A percentile compares a stretch with the other conserved stretches of the same genome.
These are phyloP conservation scores for Cladosporium sp. DNA, from an alignment of 2,329 filamentous ascomycete species.

Conservation along the genomic window DNA sequence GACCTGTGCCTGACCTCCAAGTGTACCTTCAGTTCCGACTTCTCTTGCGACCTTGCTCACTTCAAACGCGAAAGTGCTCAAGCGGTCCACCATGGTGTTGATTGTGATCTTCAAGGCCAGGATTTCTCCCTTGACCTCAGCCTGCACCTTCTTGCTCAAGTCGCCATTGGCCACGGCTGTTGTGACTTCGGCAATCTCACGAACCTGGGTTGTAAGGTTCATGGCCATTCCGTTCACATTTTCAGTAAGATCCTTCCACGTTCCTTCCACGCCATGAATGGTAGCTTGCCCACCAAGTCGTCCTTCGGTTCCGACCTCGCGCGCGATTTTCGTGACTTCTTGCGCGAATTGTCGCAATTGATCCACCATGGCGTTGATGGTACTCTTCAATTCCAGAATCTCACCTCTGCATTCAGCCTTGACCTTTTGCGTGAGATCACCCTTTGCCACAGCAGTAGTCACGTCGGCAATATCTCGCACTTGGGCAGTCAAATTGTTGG, in stretches of 20 bases:
- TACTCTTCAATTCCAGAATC: constrained; percentile 53
- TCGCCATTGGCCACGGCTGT: constrained; percentile 55
- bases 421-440: constrained; percentile 54
- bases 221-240: constrained; percentile 57
- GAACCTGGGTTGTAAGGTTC: constrained; percentile 52
- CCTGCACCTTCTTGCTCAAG: constrained; percentile 54
- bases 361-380: constrained; percentile 56
- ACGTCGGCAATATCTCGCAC: constrained; percentile 56
- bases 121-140: constrained; percentile 54
- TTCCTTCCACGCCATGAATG: constrained; percentile 54
- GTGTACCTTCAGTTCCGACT: constrained; percentile 63
- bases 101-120: constrained; percentile 78
- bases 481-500: constrained; percentile 54
- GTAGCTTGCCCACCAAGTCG: constrained; percentile 53
- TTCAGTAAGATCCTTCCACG: constrained; percentile 56
- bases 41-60: constrained; percentile 66
- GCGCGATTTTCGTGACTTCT: constrained; percentile 54
- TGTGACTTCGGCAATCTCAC: constrained; percentile 55
- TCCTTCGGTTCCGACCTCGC: constrained; percentile 55
- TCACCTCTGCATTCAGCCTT: constrained; percentile 55
- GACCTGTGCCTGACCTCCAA: constrained; percentile 65
- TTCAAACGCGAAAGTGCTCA: constrained; percentile 65
- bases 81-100: constrained; percentile 66
- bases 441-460: constrained; percentile 53
- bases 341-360: constrained; percentile 55